Percentiles rank a stretch among this genome's conserved stretches.
phyloP scores from a whole-genome alignment of 169 alveolate species.

The Eimeria praecox region DNA sequence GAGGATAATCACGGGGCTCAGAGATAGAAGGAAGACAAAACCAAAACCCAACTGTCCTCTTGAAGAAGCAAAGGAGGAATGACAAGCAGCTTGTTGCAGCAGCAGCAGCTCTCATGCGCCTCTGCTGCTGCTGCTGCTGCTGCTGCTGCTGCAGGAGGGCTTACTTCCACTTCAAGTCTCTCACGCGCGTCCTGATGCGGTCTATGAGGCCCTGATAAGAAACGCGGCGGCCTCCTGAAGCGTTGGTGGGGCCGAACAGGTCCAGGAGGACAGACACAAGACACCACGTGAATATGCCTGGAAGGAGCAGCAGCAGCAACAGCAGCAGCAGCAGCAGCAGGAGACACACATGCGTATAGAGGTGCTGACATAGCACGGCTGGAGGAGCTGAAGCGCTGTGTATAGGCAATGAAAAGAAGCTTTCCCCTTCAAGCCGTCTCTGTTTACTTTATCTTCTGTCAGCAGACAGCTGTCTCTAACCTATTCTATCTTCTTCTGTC shows the following conservation, averaged over 20 bases:
- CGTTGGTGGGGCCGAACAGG: slow-evolving; percentile 53
- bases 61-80: no score
- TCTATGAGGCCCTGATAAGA: slow-evolving; percentile 59
- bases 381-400: no score
- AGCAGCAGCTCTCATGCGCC: neutral
- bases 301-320: slow-evolving; percentile 33
- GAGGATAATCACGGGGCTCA: no score
- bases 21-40: no score
- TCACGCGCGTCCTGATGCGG: neutral
- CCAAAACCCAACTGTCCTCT: no score
- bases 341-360: neutral
- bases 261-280: slow-evolving; percentile 58
- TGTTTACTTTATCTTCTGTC: no score
- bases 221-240: slow-evolving; percentile 47
- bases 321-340: neutral
- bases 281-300: slow-evolving; percentile 81
- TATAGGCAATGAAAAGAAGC: neutral
- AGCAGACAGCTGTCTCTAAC: no score
- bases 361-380: neutral
- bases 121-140: slow-evolving; percentile 1
- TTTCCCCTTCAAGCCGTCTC: no score
- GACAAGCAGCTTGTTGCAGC: no score
- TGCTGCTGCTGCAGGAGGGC: neutral
- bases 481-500: no score
- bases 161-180: slow-evolving; percentile 76